These are phyloP conservation scores for Nigrospora sphaerica DNA, from an alignment of 2,329 filamentous ascomycete genomes.

Conservation along the genomic window DNA sequence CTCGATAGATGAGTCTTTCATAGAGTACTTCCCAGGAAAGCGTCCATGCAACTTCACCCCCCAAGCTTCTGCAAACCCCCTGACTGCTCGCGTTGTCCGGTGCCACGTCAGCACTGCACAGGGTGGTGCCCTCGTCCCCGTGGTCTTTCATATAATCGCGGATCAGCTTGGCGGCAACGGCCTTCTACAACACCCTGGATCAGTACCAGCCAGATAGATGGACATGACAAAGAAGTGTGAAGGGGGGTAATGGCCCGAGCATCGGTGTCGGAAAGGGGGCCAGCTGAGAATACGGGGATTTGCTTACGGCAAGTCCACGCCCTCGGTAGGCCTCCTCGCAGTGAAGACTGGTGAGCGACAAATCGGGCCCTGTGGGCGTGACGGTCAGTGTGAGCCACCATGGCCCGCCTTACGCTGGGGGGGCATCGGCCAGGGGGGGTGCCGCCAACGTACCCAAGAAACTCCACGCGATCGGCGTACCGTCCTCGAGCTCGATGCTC, in stretches of 20 bases:
- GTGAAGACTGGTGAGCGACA: conserved; percentile 53
- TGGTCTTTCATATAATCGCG: conserved; percentile 38
- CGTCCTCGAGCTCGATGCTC: conserved; percentile 36
- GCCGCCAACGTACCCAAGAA: conserved; percentile 39
- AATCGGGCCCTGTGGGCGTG: conserved; percentile 43
- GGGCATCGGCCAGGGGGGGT: neutral
- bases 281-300: no score
- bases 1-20: conserved; percentile 6
- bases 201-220: no score
- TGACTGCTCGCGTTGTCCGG: conserved; percentile 53
- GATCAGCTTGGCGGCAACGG: conserved; percentile 51
- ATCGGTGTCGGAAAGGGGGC: no score
- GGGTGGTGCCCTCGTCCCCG: conserved; percentile 37
- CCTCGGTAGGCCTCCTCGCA: conserved; percentile 55
- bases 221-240: no score
- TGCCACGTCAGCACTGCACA: conserved; percentile 56
- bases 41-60: conserved; percentile 47
- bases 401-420: no score
- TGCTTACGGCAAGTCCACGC: conserved; percentile 43
- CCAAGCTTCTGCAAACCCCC: conserved; percentile 54
- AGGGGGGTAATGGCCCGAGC: no score
- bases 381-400: neutral
- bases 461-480: conserved; percentile 54
- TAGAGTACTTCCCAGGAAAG: conserved; percentile 47
- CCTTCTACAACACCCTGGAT: conserved; percentile 27